phyloP scores from a whole-genome alignment of 345 rosid species.

The Gossypium longicalyx region DNA sequence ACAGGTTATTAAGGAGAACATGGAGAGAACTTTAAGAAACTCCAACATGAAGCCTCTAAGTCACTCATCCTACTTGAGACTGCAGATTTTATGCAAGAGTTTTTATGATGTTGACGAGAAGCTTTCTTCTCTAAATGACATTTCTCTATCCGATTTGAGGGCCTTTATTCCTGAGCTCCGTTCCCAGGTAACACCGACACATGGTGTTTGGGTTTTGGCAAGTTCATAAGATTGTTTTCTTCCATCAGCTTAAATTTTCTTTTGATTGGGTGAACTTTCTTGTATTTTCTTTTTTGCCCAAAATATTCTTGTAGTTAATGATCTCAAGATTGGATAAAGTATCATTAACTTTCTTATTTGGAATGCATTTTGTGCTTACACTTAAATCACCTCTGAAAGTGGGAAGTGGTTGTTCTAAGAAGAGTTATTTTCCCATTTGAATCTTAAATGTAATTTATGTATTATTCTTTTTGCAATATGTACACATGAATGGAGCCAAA shows the following conservation, averaged over 20 bases:
- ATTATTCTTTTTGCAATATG: not conserved
- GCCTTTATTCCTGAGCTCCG: constrained; percentile 70
- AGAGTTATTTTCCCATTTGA: not conserved
- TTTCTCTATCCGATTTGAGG: constrained; percentile 68
- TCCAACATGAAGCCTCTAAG: constrained; percentile 82
- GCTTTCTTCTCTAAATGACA: constrained; percentile 48
- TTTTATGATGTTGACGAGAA: constrained; percentile 90
- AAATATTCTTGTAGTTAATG: not conserved
- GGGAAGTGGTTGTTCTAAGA: not conserved
- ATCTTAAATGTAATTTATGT: not conserved
- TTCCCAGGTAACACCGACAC: constrained; percentile 62
- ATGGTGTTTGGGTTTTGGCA: not conserved
- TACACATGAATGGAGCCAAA: not conserved
- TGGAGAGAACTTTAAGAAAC: constrained; percentile 74
- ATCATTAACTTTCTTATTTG: not conserved
- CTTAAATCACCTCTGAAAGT: not conserved
- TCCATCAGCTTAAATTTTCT: not conserved
- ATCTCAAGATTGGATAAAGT: constrained; percentile 4
- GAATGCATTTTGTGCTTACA: not conserved
- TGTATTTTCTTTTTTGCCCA: not conserved
- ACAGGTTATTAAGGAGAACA: constrained; percentile 86
- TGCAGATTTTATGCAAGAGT: constrained; percentile 73
- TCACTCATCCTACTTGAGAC: constrained; percentile 84
- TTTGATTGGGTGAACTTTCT: not conserved
- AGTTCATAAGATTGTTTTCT: not conserved